phyloP scores from a whole-genome alignment of 257 asterid genomes.

The Penstemon eatonii region DNA sequence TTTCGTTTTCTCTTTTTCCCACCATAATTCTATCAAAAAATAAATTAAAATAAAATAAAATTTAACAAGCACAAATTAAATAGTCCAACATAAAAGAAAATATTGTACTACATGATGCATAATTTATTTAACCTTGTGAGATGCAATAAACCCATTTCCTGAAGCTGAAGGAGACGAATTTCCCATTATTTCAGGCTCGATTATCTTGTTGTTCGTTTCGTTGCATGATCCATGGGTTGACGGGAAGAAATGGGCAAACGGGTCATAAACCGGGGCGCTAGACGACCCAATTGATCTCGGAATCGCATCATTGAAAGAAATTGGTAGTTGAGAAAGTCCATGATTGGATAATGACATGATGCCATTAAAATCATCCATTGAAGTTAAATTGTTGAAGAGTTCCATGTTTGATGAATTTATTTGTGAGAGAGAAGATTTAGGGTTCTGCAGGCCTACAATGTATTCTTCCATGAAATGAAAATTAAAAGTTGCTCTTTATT shows the following conservation, averaged over 20 bases:
- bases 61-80: background rate
- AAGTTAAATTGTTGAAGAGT: constrained; percentile 42
- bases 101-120: constrained; percentile 25
- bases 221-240: constrained; percentile 31
- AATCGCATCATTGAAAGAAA: constrained; percentile 36
- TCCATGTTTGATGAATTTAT: constrained; percentile 43
- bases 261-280: constrained; percentile 32
- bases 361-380: constrained; percentile 42
- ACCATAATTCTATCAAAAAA: constrained; percentile 39
- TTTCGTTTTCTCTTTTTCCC: constrained; percentile 71
- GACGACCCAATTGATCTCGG: constrained; percentile 28
- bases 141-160: constrained; percentile 31
- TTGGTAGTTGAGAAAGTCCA: constrained; percentile 32
- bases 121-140: constrained; percentile 31
- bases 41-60: background rate
- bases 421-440: constrained; percentile 36
- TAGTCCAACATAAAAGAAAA: background rate
- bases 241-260: constrained; percentile 44
- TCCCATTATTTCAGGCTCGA: constrained; percentile 36
- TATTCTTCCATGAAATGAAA: constrained; percentile 39
- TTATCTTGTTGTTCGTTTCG: constrained; percentile 22
- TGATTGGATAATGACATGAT: constrained; percentile 35
- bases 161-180: constrained; percentile 37
- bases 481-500: constrained; percentile 5
- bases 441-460: constrained; percentile 37